Base-by-base conservation (phyloP, 2,329 filamentous ascomycete species). In the Aspergillus sojae region DNA sequence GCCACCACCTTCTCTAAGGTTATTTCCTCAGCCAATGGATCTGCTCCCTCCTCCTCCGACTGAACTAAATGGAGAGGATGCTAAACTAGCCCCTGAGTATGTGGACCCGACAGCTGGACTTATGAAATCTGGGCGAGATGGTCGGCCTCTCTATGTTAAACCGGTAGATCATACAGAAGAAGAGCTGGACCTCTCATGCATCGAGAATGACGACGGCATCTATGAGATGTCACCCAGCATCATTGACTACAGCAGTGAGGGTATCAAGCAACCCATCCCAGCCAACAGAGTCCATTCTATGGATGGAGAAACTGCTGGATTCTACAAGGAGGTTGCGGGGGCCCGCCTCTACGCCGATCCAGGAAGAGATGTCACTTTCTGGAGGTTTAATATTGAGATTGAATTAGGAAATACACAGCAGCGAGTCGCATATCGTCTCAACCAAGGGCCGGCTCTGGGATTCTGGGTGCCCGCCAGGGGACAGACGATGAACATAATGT, bases 401-500 rank as follows among this genome's bases (percentile, higher is more conserved):
- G 94, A 99, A 78, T 86, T 99, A 19, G 85, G 86, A 4, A 84
- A 88, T 23, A 85, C 84, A 63, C 92, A 98, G 78, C 88, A 94
- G 71, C 90, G 94, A 45, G 91, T 99, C 67, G 94, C 94, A 0
- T 99, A 99, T 78, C 91, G 94, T 60, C 96, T 99, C 81, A 99
- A 99, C 74, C 86, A 90, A 54, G 94, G 95, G 0, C 94, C 94
- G 6, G 88, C 92, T 2, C 89, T 92, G 58, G 92, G 91, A 1
- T 99, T 99, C 77, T 99, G 95, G 94, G 93, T 99, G 0, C 95
- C 96, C 5, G 91, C 90, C 36, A 86, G 85, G 57, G 90, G 88
- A 19, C 86, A 96, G 75, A 87, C 91, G 2, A 99, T 99, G 95
- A 97, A 98, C 80, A 92, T 97, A 75, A 97, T 98, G 93, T 99